phyloP scores from a whole-genome alignment of 257 asterid genomes.

The Rhazya stricta region DNA sequence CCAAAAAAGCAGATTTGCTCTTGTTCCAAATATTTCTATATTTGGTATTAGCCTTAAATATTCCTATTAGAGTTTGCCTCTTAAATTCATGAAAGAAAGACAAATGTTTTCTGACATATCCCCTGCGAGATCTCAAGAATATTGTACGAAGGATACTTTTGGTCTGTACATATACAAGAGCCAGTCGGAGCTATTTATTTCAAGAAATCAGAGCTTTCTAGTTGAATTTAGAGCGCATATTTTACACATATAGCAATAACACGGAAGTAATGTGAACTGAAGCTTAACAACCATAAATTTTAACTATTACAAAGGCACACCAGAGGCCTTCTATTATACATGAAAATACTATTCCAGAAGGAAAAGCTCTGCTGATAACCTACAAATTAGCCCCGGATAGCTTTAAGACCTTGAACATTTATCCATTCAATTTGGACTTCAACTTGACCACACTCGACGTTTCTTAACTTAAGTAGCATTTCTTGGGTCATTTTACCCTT shows the following conservation, averaged over 20 bases:
- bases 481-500: constrained; percentile 67
- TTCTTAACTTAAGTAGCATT: constrained; percentile 50
- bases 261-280: neutral
- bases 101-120: too few species aligned
- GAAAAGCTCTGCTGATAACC: neutral
- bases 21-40: too few species aligned
- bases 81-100: neutral
- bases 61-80: too few species aligned
- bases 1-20: too few species aligned
- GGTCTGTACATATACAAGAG: neutral
- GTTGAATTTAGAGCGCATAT: neutral
- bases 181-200: neutral
- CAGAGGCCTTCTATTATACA: neutral
- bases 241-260: neutral
- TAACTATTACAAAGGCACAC: neutral
- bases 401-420: constrained; percentile 28
- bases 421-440: constrained; percentile 68
- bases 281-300: neutral
- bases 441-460: constrained; percentile 65
- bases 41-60: too few species aligned
- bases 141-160: too few species aligned
- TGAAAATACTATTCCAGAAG: neutral
- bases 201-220: neutral
- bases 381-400: neutral
- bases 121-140: too few species aligned